Evolutionary conservation across 2,329 filamentous ascomycete species (phyloP), one percentile per base, ranked within the genome.

Genomic region (Fusarium euwallaceae): DNA sequence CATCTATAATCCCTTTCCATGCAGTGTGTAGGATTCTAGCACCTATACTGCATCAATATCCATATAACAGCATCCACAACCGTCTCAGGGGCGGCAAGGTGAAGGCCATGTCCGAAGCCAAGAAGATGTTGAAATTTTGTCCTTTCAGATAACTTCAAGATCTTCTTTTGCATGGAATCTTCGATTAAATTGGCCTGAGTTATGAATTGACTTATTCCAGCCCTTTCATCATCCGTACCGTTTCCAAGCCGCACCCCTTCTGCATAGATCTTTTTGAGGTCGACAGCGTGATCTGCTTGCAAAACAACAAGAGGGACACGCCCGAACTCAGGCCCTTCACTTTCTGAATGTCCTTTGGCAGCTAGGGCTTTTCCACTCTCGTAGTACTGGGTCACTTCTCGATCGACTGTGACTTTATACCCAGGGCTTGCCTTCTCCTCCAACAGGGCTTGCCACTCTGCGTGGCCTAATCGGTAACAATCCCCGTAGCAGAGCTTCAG

Each of bases 41-140:
- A 68, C 11, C 61, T 39, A 14, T 68, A 68, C 17, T 65, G 66
- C 53, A 60, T 63, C n/a, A 68, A 51, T 22, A 68, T 56, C 66
- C 66, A 68, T 55, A 64, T 64, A 7, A 68, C 66, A 20, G 55
- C 61, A 4, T 60, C 55, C 14, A 68, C 66, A 8, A 68, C 43
- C 2, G 36, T 22, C 16, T 68, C 66, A 4, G 66, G 66, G 32
- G 66, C 53, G 4, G 66, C n/a, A 10, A 68, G 9, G 10, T 68
- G 66, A 27, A 68, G 45, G 5, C 24, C 37, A n/a, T 55, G 53
- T 17, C 66, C 66, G 12, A 27, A 32, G 4, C 43, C 61, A 17
- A 17, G 7, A 36, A 60, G 29, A 1, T 61, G 53, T 17, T 63
- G 53, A 12, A 65, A 65, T 41, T n/a, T 59, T 9, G 61, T 65